phyloP scores from a whole-genome alignment of 257 asterid species.

The Vinca minor region DNA sequence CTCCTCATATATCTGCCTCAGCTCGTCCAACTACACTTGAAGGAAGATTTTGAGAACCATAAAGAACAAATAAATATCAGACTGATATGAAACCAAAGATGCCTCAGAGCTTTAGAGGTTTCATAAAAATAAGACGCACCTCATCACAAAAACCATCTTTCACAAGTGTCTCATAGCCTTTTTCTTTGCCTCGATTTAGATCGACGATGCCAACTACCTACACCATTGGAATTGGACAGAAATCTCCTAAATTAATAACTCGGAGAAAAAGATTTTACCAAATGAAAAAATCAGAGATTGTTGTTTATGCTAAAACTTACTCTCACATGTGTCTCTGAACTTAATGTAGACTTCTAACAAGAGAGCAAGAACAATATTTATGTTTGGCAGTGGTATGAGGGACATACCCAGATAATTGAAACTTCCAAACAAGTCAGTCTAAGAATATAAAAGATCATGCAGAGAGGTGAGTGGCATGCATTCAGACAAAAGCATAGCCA shows the following conservation, averaged over 20 bases:
- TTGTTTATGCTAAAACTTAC: not conserved
- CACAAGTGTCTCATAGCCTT: conserved; percentile 79
- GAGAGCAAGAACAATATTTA: not conserved
- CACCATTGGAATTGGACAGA: conserved; percentile 23
- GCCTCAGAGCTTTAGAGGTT: conserved; percentile 8
- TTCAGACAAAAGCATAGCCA: not conserved
- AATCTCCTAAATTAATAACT: not conserved
- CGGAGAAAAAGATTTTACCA: not conserved
- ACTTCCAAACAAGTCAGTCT: not conserved
- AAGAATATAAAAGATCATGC: not conserved
- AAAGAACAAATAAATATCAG: conserved; percentile 19
- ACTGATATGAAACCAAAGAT: conserved; percentile 7
- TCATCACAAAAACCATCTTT: conserved; percentile 93
- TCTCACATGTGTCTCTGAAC: not conserved
- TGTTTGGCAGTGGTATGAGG: not conserved
- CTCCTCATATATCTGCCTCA: conserved; percentile 95
- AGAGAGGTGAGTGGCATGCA: not conserved
- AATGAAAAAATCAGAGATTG: not conserved
- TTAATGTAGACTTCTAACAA: conserved; percentile 6
- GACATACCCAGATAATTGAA: conserved; percentile 1
- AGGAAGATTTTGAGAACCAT: conserved; percentile 8
- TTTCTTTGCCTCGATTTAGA: conserved; percentile 75
- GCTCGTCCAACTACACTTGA: conserved; percentile 80
- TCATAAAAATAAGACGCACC: conserved; percentile 35
- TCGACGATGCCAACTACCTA: conserved; percentile 87